These are phyloP conservation scores for Cerioporus squamosus DNA, from an alignment of 1,284 basidiomycete species.

Conservation along the genomic window DNA sequence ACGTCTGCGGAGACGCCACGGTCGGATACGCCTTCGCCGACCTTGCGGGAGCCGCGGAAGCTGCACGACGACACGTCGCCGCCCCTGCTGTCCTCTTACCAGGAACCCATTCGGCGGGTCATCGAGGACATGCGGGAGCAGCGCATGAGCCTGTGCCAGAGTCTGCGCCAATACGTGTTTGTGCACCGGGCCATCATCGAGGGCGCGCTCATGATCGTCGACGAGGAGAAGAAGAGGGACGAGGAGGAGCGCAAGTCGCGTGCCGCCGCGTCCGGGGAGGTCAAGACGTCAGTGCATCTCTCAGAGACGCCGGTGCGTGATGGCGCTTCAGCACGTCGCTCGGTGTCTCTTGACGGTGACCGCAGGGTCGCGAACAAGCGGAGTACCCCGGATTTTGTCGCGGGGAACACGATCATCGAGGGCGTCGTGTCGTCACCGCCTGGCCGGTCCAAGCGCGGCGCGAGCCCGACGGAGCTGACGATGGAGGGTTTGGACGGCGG, in stretches of 20 bases:
- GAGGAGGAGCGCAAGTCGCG: no score
- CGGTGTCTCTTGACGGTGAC: neutral
- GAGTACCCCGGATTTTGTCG: constrained; percentile 23
- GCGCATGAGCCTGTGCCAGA: constrained; percentile 91
- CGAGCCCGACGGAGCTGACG: constrained; percentile 72
- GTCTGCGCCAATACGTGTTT: constrained; percentile 88
- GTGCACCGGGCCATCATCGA: constrained; percentile 87
- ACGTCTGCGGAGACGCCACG: neutral
- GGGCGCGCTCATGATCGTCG: constrained; percentile 77
- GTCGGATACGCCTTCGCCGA: neutral
- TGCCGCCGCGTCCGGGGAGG: no score
- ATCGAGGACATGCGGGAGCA: constrained; percentile 91
- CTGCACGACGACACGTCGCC: constrained; percentile 61
- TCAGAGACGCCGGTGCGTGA: no score
- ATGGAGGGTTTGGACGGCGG: constrained; percentile 64
- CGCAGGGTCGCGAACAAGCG: constrained; percentile 16
- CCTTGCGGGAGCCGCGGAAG: constrained; percentile 48
- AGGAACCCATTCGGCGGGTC: constrained; percentile 77
- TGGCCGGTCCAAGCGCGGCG: constrained; percentile 60
- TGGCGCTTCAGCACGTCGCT: no score
- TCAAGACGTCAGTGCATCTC: no score
- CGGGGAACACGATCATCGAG: constrained; percentile 15
- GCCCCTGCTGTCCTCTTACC: constrained; percentile 60
- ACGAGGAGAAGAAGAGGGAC: constrained; percentile 61
- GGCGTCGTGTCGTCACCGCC: constrained; percentile 33